Percentiles rank a stretch among this genome's conserved stretches.
Conservation (phyloP, 1,139 yeast species). For the Ogataea hybrid region DNA sequence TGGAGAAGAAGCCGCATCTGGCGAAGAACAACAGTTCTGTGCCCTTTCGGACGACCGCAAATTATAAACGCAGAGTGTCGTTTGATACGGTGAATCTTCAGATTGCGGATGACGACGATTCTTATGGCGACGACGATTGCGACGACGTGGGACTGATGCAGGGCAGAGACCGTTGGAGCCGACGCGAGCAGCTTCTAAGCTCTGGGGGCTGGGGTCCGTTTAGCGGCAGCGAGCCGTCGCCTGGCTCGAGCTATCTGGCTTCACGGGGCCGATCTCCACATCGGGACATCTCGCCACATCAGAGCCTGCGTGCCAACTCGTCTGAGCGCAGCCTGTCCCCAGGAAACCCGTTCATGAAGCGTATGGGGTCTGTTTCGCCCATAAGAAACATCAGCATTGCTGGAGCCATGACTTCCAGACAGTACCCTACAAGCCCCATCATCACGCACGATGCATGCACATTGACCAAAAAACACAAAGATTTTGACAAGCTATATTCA, state of each 20-base stretch:
- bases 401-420: slow-evolving; percentile 11
- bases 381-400: slow-evolving; percentile 11
- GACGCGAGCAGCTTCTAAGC: slow-evolving; percentile 13
- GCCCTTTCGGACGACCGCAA: slow-evolving; percentile 1
- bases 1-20: slow-evolving; percentile 1
- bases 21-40: background rate
- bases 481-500: slow-evolving; percentile 35
- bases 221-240: slow-evolving; percentile 21
- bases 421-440: slow-evolving; percentile 33
- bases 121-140: slow-evolving; percentile 16
- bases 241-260: slow-evolving; percentile 11
- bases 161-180: slow-evolving; percentile 10
- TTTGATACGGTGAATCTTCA: slow-evolving; percentile 46
- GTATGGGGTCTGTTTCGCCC: slow-evolving; percentile 21
- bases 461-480: slow-evolving; percentile 44
- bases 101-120: slow-evolving; percentile 26
- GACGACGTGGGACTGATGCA: slow-evolving; percentile 18
- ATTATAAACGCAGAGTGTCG: slow-evolving; percentile 34
- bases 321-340: slow-evolving; percentile 20
- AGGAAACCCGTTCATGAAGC: background rate
- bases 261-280: slow-evolving; percentile 21
- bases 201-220: slow-evolving; percentile 24
- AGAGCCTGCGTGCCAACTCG: slow-evolving; percentile 7
- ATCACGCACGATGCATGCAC: slow-evolving; percentile 47
- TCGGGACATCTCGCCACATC: slow-evolving; percentile 19